Conservation (phyloP, 345 rosid species). For the Hibiscus syriacus region DNA sequence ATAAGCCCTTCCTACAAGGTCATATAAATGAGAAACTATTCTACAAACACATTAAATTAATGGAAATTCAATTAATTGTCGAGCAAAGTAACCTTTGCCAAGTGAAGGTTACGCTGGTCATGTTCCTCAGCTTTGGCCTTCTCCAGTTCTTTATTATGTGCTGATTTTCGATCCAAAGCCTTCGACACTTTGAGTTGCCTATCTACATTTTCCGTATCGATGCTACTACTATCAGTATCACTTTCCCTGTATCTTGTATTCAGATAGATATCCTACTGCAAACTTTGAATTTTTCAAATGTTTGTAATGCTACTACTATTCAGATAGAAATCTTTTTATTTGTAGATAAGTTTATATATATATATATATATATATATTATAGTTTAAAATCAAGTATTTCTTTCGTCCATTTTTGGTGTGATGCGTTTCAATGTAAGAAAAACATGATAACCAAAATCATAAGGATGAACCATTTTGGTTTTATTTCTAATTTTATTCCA, state of each 20-base stretch:
- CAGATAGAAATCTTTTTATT: too few species aligned
- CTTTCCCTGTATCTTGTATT: slow-evolving; percentile 36
- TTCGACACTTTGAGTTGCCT: slow-evolving; percentile 65
- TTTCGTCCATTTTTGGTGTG: too few species aligned
- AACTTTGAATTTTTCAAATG: background rate
- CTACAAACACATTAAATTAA: background rate
- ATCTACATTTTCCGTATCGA: slow-evolving; percentile 54
- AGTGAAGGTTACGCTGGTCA: slow-evolving; percentile 77
- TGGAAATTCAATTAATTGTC: background rate
- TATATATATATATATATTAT: too few species aligned
- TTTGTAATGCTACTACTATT: too few species aligned
- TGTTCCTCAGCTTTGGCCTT: slow-evolving; percentile 59
- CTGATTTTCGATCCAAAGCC: slow-evolving; percentile 82
- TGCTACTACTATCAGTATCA: slow-evolving; percentile 50
- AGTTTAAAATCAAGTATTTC: too few species aligned
- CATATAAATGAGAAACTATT: background rate
- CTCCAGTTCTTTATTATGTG: slow-evolving; percentile 58
- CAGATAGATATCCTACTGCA: slow-evolving; percentile 4
- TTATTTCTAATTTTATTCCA: too few species aligned
- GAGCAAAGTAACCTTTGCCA: slow-evolving; percentile 60
- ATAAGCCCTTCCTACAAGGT: slow-evolving; percentile 75
- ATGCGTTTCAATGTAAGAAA: too few species aligned
- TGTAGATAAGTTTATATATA: too few species aligned
- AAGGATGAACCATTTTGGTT: too few species aligned
- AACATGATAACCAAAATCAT: too few species aligned